These are phyloP conservation scores for Trichoderma lentiforme DNA, from an alignment of 2,329 filamentous ascomycete genomes.

Conservation along the genomic window DNA sequence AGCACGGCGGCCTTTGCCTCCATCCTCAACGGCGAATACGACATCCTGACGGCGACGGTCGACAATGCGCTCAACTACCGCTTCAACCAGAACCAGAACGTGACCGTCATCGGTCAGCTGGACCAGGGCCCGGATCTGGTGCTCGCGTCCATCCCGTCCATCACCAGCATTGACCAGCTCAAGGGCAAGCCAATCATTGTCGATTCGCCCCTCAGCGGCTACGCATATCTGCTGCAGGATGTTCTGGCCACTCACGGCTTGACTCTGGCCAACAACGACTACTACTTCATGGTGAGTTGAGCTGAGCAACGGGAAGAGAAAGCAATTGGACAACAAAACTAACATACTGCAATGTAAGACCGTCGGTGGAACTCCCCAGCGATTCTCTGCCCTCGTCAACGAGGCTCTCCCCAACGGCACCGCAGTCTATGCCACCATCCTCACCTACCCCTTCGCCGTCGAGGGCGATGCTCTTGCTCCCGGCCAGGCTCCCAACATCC, in stretches of 20 bases:
- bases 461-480: not conserved
- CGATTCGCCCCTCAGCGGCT: conserved; percentile 1
- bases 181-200: conserved; percentile 9
- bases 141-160: conserved; percentile 8
- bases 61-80: conserved; percentile 12
- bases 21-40: conserved; percentile 4
- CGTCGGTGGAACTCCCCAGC: not conserved
- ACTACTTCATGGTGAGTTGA: conserved; percentile 8
- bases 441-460: conserved; percentile 11
- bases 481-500: not conserved
- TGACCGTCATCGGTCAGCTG: not conserved
- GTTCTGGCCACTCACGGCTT: not conserved
- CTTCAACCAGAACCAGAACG: conserved; percentile 10
- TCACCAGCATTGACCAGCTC: conserved; percentile 9
- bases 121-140: conserved; percentile 2
- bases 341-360: not conserved
- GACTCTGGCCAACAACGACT: not conserved
- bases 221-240: conserved; percentile 7
- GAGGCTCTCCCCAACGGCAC: not conserved
- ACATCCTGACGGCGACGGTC: conserved; percentile 4
- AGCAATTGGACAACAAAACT: not conserved
- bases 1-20: conserved; percentile 2
- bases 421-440: conserved; percentile 1
- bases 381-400: not conserved
- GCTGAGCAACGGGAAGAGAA: not conserved